These are phyloP conservation scores for Amanita inopinata DNA, from an alignment of 768 basidiomycete species.

Conservation along the genomic window DNA sequence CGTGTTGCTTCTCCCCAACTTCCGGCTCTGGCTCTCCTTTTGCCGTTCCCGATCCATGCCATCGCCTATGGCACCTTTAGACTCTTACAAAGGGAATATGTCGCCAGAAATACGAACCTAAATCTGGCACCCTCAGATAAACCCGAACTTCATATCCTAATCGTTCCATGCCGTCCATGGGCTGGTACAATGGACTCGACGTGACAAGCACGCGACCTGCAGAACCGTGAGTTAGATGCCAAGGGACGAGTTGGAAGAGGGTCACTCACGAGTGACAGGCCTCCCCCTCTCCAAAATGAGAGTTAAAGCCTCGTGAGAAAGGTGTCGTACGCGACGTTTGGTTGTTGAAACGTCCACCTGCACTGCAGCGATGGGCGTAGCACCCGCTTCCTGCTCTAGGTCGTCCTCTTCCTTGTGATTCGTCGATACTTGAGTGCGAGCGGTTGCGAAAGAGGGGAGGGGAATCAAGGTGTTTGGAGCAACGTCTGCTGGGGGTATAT, in stretches of 20 bases:
- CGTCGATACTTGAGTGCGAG: conserved; percentile 7
- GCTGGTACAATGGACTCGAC: conserved; percentile 78
- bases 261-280: conserved; percentile 44
- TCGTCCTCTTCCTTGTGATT: conserved; percentile 11
- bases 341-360: conserved; percentile 6
- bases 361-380: conserved; percentile 13
- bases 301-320: conserved; percentile 71
- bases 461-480: conserved; percentile 23
- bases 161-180: conserved; percentile 60
- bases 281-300: conserved; percentile 79
- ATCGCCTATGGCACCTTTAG: conserved; percentile 25
- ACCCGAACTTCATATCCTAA: conserved; percentile 70
- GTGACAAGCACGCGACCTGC: conserved; percentile 62
- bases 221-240: not conserved
- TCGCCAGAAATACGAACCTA: conserved; percentile 22
- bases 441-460: conserved; percentile 32
- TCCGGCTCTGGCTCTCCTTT: conserved; percentile 16
- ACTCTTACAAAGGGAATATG: not conserved
- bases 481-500: conserved; percentile 7
- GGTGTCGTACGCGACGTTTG: conserved; percentile 22
- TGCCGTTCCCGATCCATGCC: conserved; percentile 44
- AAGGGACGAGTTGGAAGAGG: not conserved
- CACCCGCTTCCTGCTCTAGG: not conserved
- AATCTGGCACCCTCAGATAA: conserved; percentile 61
- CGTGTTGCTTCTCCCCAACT: conserved; percentile 10